Evolutionary conservation across 192 early-diverging fungal species (phyloP), one percentile per base, ranked within the genome.

Genomic region (Geranomyces variabilis): DNA sequence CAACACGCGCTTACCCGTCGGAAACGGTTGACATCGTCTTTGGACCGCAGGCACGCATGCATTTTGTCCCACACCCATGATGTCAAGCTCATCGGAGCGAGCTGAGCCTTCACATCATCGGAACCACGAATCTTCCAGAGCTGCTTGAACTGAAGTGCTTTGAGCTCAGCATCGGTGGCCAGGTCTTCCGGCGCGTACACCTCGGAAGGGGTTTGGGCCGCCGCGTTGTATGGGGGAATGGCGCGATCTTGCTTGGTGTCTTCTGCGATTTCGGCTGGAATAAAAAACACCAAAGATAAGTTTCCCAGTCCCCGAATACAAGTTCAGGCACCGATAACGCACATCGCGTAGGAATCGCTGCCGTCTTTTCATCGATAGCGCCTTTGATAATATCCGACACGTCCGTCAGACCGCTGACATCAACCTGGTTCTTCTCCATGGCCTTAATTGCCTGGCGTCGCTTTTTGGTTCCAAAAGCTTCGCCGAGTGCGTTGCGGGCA

Each of bases 391-490:
- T 81, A 45, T 79, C 80, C 69, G 86, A 89, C 19, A 88, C 87
- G 45, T 77, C 83, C 55, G 86, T 73, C 71, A 96, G 70, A 0
- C 80, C 75, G 36, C 87, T 86, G 64, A 90, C 89, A 31, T 93
- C 88, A 66, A 97, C 90, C 65, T 88, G 86, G 78, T 98, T 98
- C 73, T 91, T 90, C 75, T 94, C 95, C 62, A 86, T 79, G 21
- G 91, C 89, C 17, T 85, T 84, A 67, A 98, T 90, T 67, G 89
- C 82, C 62, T 95, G 85, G 67, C 91, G 89, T 56, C 86, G 79
- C 83, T 96, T 96, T 82, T 93, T 92, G 63, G 91, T 94, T 72
- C 96, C 96, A 75, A 99, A 99, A 19, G 91, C 87, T 75, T 94
- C 87, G 67, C 96, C 96, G 57, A 99, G 82, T 59, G 85, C 81